Base-by-base conservation (phyloP, 2,329 filamentous ascomycete species). In the Cephalotrichum gorgonifer region DNA sequence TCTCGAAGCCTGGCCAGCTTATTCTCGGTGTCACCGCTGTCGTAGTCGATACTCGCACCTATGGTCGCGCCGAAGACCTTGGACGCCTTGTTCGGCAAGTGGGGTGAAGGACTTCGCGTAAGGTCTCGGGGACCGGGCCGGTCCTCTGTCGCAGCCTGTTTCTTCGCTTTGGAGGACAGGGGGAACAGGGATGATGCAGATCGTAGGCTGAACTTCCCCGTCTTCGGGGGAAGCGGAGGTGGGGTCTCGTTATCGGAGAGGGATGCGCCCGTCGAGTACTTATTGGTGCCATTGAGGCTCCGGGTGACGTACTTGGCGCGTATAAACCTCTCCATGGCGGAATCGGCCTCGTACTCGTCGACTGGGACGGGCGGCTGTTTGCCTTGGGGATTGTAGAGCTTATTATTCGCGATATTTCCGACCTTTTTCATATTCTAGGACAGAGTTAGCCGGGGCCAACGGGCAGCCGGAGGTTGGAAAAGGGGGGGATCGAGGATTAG, bases 301-400 rank as follows among this genome's bases (percentile, higher is more conserved):
- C 70, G 69, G 57, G 83, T 82, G 62, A 90, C 82, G 66, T 98
- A 98, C 66, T 98, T 98, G 60, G 91, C 84, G 52, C 91, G 78
- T 56, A 98, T 95, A 65, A 91, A 97, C 52, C 88, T 80, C 67
- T 98, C 93, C 85, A 98, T 93, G 26, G 86, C 88, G 11, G 87
- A 85, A 63, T 98, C 91, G 44, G 86, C 86, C 69, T 97, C 90
- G 67, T 98, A 93, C 35, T 81, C 81, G 61, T 97, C 93, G 57
- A 95, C 76, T 1, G 93, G 90, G 15, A 96, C 83, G 4, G 91
- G 80, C 2, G 93, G 83, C 58, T 83, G 86, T 57, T 85, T 79
- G 66, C 87, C 89, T 57, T 85, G 79, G 26, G 93, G 85, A 61
- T 98, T 98, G 70, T 88, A 96, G 51, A 81, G 79, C 64, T 85